Evolutionary conservation across 805 yeast genomes (phyloP), one percentile per base, ranked within the genome.

Genomic region (Alloascoidea hylecoeti): DNA sequence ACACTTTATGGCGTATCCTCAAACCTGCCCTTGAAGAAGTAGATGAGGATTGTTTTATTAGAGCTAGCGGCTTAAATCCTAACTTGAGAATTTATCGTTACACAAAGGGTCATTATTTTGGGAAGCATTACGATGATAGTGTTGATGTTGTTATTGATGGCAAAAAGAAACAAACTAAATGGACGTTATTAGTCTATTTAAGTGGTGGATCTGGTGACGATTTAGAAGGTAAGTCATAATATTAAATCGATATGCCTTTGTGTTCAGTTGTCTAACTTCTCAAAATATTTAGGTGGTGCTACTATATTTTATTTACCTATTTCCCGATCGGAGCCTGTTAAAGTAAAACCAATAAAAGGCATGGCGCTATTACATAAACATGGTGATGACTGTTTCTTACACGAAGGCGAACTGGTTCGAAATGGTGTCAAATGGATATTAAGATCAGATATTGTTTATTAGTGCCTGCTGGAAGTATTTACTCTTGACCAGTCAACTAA

Each of bases 261-360:
- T n/a, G n/a, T n/a, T n/a, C n/a, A n/a, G n/a, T n/a, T n/a, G n/a
- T n/a, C n/a, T n/a, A n/a, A n/a, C n/a, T n/a, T n/a, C n/a, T n/a
- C n/a, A n/a, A n/a, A n/a, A n/a, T n/a, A n/a, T n/a, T n/a, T n/a
- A 5, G 82, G 81, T 13, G 83, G 83, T 0, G 75, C 68, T 15
- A 75, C 83, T 0, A 58, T 69, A 3, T 75, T 75, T 43, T 61
- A 73, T 42, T 59, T 44, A 39, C 40, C 39, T 36, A 49, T 50
- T 14, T 17, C 27, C 4, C 47, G 44, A 2, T n/a, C n/a, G n/a
- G 42, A 49, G 15, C 55, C 56, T 1, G 44, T 59, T 17, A 56
- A 55, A 13, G 58, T 72, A 2, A 67, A 63, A 39, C 79, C 80
- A 0, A 47, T 50, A 14, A 61, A 57, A 40, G 83, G 81, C 0